Conservation (phyloP, 1,284 basidiomycete species). For the Vanrija pseudolonga region DNA sequence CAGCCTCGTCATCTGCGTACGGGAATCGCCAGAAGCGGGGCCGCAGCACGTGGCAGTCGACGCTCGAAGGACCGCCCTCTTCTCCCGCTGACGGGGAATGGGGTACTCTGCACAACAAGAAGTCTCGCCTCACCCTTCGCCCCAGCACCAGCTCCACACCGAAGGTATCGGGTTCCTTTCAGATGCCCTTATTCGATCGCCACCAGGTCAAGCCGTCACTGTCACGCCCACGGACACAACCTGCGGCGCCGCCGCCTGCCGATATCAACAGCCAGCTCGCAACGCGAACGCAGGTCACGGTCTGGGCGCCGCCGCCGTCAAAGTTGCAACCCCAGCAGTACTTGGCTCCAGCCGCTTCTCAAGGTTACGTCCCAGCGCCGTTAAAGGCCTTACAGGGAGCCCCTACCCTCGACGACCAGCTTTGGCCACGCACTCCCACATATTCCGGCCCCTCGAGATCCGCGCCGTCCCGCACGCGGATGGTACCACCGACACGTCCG, state of each 20-base stretch:
- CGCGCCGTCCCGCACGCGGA: too few species aligned
- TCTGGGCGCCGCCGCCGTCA: constrained; percentile 9
- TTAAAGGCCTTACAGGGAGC: neutral
- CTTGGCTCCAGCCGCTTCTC: too few species aligned
- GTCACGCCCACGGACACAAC: neutral
- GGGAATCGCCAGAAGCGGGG: too few species aligned
- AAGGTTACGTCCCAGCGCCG: neutral
- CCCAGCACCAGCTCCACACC: neutral
- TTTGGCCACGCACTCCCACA: too few species aligned
- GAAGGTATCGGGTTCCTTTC: neutral
- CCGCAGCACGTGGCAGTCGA: too few species aligned
- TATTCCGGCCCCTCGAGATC: too few species aligned
- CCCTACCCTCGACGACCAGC: neutral
- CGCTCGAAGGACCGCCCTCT: too few species aligned
- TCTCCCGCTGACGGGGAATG: neutral
- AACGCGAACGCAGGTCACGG: neutral
- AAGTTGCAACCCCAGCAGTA: too few species aligned
- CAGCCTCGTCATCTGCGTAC: too few species aligned
- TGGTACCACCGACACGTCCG: too few species aligned
- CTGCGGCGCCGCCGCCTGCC: neutral
- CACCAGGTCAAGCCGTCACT: neutral
- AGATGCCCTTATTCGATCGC: neutral
- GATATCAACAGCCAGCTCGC: neutral
- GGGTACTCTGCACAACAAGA: neutral
- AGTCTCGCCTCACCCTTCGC: neutral